These are phyloP conservation scores for Fraxinus excelsior DNA, from an alignment of 257 asterid genomes.

Conservation along the genomic window DNA sequence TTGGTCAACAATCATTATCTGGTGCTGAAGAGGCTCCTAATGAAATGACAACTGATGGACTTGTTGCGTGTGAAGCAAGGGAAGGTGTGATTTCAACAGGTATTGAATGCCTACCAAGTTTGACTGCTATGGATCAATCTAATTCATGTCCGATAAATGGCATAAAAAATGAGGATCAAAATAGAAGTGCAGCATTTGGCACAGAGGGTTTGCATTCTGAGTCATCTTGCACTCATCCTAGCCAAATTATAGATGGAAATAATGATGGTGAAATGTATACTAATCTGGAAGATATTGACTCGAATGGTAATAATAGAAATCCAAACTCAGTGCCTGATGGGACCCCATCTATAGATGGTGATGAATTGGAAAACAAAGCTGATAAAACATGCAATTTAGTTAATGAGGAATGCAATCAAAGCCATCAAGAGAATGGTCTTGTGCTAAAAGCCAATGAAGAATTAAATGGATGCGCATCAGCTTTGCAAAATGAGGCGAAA, in stretches of 20 bases:
- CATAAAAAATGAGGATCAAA: conserved; percentile 37
- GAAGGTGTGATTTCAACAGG: conserved; percentile 36
- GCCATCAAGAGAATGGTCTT: conserved; percentile 44
- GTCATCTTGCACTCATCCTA: conserved; percentile 54
- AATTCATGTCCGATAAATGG: conserved; percentile 55
- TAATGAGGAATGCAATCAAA: conserved; percentile 38
- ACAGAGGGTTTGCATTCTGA: conserved; percentile 57
- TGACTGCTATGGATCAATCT: conserved; percentile 32
- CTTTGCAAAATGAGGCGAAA: conserved; percentile 39
- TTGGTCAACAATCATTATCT: conserved; percentile 39
- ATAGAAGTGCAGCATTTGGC: conserved; percentile 30
- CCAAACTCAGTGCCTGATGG: conserved; percentile 33
- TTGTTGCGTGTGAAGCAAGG: conserved; percentile 31
- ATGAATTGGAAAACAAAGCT: conserved; percentile 34
- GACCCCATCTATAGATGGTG: conserved; percentile 37
- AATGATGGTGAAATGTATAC: conserved; percentile 46
- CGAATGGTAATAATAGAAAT: conserved; percentile 38
- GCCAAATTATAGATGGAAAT: conserved; percentile 44
- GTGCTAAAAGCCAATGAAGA: conserved; percentile 34
- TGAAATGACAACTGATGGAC: conserved; percentile 34
- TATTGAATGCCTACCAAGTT: conserved; percentile 42
- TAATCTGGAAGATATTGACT: conserved; percentile 35
- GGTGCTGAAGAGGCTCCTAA: conserved; percentile 38
- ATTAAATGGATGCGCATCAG: conserved; percentile 37
- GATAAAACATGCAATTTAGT: conserved; percentile 36